These are phyloP conservation scores for Diaporthe nobilis DNA, from an alignment of 2,329 filamentous ascomycete genomes.

Conservation along the genomic window DNA sequence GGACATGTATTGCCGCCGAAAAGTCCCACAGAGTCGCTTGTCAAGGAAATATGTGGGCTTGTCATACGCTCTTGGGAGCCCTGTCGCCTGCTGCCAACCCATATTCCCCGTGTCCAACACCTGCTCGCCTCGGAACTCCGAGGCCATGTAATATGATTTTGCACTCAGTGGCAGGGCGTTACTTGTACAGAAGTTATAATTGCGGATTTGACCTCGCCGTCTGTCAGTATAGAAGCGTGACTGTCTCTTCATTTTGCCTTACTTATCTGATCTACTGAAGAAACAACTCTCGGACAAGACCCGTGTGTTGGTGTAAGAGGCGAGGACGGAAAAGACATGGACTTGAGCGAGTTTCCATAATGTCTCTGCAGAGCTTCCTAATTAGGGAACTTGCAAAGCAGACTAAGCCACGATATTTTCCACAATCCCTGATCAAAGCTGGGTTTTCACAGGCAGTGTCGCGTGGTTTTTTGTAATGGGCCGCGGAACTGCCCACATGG, in stretches of 20 bases:
- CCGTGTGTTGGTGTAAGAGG: not conserved
- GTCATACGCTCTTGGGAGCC: not conserved
- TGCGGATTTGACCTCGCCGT: not conserved
- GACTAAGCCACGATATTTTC: not conserved
- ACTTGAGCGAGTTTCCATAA: slow-evolving; percentile 13
- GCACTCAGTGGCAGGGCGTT: not conserved
- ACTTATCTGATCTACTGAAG: not conserved
- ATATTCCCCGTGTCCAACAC: not conserved
- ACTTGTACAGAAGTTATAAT: too few relatives aligned
- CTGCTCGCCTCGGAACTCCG: slow-evolving; percentile 12
- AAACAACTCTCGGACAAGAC: not conserved
- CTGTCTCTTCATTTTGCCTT: not conserved
- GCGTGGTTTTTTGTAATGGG: slow-evolving; percentile 18
- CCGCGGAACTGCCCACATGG: not conserved
- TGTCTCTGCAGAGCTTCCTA: not conserved
- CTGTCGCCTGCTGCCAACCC: not conserved
- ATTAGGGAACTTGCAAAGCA: not conserved
- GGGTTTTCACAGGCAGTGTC: not conserved
- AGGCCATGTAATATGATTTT: not conserved
- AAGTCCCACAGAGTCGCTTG: not conserved
- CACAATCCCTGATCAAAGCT: not conserved
- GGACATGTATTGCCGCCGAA: not conserved
- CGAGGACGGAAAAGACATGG: not conserved
- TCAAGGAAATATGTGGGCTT: not conserved
- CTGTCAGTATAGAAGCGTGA: not conserved